These are phyloP conservation scores for Aspergillus texensis DNA, from an alignment of 2,329 filamentous ascomycete species.

Conservation along the genomic window DNA sequence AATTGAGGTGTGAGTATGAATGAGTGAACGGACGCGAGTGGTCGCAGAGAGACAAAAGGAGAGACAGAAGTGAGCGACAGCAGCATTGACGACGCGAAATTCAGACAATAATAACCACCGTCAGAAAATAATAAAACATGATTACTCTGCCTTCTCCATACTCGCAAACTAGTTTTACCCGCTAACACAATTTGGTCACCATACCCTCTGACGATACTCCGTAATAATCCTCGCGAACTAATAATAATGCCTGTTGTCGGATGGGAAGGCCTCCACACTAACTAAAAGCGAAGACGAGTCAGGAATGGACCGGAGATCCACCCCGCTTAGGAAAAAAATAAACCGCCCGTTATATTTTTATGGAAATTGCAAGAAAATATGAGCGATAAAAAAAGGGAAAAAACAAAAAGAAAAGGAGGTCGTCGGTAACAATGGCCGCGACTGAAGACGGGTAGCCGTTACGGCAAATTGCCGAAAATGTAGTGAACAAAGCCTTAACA, in stretches of 20 bases:
- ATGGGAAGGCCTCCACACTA: slow-evolving; percentile 9
- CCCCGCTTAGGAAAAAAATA: slow-evolving; percentile 13
- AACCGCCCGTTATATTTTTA: slow-evolving; percentile 16
- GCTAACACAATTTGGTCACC: slow-evolving; percentile 2
- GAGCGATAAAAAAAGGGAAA: slow-evolving; percentile 1
- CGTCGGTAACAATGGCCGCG: slow-evolving; percentile 5
- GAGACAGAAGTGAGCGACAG: not conserved
- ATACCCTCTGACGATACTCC: not conserved
- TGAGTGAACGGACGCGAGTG: slow-evolving; percentile 21
- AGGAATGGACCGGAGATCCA: slow-evolving; percentile 22
- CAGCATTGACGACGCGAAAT: slow-evolving; percentile 7
- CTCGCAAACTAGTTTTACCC: not conserved
- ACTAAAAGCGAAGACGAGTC: slow-evolving; percentile 8
- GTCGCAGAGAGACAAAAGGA: slow-evolving; percentile 12
- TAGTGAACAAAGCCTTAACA: slow-evolving; percentile 8
- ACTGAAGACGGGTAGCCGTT: slow-evolving; percentile 10
- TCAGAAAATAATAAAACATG: slow-evolving; percentile 8
- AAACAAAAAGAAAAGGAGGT: slow-evolving; percentile 1
- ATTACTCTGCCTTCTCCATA: slow-evolving; percentile 9
- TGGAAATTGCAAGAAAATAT: not conserved
- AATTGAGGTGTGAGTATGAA: slow-evolving; percentile 18
- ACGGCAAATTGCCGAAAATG: slow-evolving; percentile 13
- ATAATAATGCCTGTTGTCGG: slow-evolving; percentile 2
- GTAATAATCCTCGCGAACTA: slow-evolving; percentile 9
- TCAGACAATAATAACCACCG: slow-evolving; percentile 2